Conservation (phyloP, 2,329 filamentous ascomycete species). For the Ophiostoma novo-ulmi region DNA sequence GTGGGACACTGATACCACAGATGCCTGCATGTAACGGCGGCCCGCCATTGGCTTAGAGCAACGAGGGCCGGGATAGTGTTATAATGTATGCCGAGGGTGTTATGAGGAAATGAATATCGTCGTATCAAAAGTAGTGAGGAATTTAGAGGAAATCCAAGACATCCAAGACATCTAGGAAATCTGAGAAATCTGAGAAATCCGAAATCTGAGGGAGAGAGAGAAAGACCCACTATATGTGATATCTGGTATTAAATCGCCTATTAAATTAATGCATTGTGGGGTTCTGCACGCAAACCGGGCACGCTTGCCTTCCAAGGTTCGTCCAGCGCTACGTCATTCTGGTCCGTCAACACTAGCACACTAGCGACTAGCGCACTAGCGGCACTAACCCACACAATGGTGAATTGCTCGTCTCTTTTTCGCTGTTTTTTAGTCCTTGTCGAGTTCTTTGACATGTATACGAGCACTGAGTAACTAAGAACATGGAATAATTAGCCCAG, state of each 20-base stretch:
- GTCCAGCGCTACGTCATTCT: constrained; percentile 5
- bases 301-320: constrained; percentile 8
- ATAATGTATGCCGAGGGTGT: background rate
- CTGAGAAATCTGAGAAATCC: no score
- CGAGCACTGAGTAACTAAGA: background rate
- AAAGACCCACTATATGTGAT: background rate
- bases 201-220: background rate
- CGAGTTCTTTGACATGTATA: no score
- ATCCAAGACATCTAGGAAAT: no score
- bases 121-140: no score
- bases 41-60: background rate
- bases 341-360: background rate
- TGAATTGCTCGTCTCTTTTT: background rate
- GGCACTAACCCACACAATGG: background rate
- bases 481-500: background rate
- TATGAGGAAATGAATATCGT: no score
- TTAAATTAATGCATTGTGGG: background rate
- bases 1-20: background rate
- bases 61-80: background rate
- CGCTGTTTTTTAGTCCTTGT: background rate
- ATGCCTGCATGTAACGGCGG: constrained; percentile 4
- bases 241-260: background rate
- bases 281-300: constrained; percentile 2
- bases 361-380: background rate
- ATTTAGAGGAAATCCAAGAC: no score